phyloP scores from a whole-genome alignment of 805 yeast genomes.

The Candida saitoana region DNA sequence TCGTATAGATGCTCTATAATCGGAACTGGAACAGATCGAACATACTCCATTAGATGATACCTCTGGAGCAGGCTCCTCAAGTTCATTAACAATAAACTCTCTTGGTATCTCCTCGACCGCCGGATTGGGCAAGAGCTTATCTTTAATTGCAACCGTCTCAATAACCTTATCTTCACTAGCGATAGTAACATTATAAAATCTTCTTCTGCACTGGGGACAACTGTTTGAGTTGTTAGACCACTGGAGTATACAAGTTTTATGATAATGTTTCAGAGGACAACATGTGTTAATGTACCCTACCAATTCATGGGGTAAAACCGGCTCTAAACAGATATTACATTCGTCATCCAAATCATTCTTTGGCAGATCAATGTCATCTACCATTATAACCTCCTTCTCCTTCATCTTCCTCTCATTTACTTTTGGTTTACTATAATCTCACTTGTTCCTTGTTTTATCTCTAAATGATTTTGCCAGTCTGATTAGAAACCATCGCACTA shows the following conservation, averaged over 20 bases:
- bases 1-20: conserved; percentile 18
- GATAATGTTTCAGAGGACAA: conserved; percentile 55
- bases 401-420: not conserved
- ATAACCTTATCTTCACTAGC: conserved; percentile 12
- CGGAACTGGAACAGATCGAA: conserved; percentile 33
- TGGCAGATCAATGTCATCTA: not conserved
- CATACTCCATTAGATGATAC: conserved; percentile 21
- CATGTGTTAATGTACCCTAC: conserved; percentile 21
- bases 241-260: conserved; percentile 49
- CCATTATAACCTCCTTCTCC: not conserved
- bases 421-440: not conserved
- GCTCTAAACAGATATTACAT: conserved; percentile 62
- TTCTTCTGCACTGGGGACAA: conserved; percentile 59
- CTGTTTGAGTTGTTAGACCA: conserved; percentile 58
- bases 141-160: conserved; percentile 20
- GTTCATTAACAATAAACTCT: conserved; percentile 21
- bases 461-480: too few species aligned
- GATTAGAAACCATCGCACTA: too few species aligned
- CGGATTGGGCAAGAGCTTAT: conserved; percentile 28
- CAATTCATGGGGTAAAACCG: conserved; percentile 10
- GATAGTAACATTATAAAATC: conserved; percentile 36
- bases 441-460: too few species aligned
- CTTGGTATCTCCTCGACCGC: conserved; percentile 36
- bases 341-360: conserved; percentile 14
- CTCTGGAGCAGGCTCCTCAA: not conserved